Base-by-base conservation (phyloP, 2,329 filamentous ascomycete species). In the Ascomycota sp. region DNA sequence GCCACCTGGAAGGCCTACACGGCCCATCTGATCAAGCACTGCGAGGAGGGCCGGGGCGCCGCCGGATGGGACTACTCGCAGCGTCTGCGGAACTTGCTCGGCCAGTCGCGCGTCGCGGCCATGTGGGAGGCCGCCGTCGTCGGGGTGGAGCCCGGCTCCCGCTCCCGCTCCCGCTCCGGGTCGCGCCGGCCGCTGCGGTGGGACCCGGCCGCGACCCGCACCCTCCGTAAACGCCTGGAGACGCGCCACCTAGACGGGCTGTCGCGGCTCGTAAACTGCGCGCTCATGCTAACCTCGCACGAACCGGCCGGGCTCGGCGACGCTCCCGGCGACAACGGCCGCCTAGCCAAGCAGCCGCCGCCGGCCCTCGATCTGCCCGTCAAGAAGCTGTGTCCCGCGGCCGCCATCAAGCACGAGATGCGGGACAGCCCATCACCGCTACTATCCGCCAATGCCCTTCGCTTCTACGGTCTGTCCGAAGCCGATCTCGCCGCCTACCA, bases 21-120 rank as follows among this genome's bases (percentile, higher is more conserved):
- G 21, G 43, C 48, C 27, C 59, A 63, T 33, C 49, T 63, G 17
- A 51, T 57, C 23, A 57, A 57, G 35, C 59, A 63, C 38, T 59
- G 59, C 28, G 55, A 61, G 25, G 55, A 59, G 19, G 50, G 51
- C 2, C 39, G 47, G 25, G 49, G 44, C 27, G 47, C 47, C 30
- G 52, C 50, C 28, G 46, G 52, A 15, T 63, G 59, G 59, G 50
- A 51, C 4, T 60, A 60, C 35, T 53, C 53, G 13, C 49, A 49
- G 3, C 43, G 57, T 28, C 52, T 63, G 40, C 52, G 56, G 23
- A 62, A 61, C 36, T 39, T 62, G 12, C 40, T 62, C 26, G 43
- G 50, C 17, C 59, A 62, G 36, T 39, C 37, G 2, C 50, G 49
- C 7, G 45, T 57, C 11, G 38, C 45, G 11, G 38, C 43, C 19